Percentiles rank a stretch among this genome's conserved stretches.
Evolutionary conservation across 805 yeast genomes (phyloP).

Genomic region (Candida chauliodis): DNA sequence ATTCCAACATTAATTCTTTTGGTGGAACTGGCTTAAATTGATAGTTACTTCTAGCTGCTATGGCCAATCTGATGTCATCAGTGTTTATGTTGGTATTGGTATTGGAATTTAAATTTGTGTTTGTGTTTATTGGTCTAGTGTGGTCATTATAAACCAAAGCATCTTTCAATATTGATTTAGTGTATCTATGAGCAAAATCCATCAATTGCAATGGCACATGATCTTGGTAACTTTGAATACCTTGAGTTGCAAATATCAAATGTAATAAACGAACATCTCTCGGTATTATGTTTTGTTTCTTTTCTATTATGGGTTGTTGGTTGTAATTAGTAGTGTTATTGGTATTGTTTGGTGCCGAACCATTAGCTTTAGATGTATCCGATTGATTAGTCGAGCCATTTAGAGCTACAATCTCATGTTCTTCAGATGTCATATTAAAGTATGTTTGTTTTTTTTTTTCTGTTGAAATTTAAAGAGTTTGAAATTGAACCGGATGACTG

Average conservation of each 20-base stretch:
- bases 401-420: background rate
- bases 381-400: background rate
- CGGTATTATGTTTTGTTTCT: slow-evolving; percentile 47
- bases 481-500: too few species aligned
- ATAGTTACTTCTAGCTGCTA: slow-evolving; percentile 89
- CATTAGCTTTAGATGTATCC: background rate
- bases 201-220: slow-evolving; percentile 92
- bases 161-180: slow-evolving; percentile 81
- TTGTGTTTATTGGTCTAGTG: slow-evolving; percentile 41
- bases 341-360: background rate
- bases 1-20: slow-evolving; percentile 81
- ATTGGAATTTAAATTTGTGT: slow-evolving; percentile 27
- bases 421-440: too few species aligned
- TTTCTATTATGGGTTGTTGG: slow-evolving; percentile 5
- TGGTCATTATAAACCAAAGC: slow-evolving; percentile 89
- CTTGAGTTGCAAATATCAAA: slow-evolving; percentile 88
- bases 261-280: slow-evolving; percentile 90
- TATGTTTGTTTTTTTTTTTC: too few species aligned
- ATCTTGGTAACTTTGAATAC: slow-evolving; percentile 88
- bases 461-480: too few species aligned
- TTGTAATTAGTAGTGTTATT: background rate
- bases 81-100: slow-evolving; percentile 60
- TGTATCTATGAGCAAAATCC: slow-evolving; percentile 94
- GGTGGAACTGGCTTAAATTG: slow-evolving; percentile 95
- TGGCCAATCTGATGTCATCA: slow-evolving; percentile 89